Evolutionary conservation across 352 stramenopile genomes (phyloP), one percentile per base, ranked within the genome.

Genomic region (Elongisporangium undulatum): DNA sequence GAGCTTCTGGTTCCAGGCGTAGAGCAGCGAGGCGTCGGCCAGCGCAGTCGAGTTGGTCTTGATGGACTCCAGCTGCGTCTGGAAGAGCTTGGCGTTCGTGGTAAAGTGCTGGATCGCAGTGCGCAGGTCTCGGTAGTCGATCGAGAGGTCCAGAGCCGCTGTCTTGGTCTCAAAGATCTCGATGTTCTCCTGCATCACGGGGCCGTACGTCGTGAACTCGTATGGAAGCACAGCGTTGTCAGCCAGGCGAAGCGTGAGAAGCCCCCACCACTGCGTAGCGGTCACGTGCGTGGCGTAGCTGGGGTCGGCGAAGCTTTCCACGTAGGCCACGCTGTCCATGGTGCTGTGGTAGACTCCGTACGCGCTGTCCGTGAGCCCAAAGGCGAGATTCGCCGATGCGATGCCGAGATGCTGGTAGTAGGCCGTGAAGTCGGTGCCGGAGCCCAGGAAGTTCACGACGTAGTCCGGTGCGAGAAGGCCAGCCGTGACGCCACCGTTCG

Each of bases 271-370:
- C 15, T 66, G 58, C n/a, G 75, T 60, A 19, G 71, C 56, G 29
- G 71, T 61, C 17, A 62, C 62, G 50, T 82, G 74, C 20, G 69
- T 60, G 29, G 53, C 50, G 59, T 74, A 87, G 16, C 64, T 59
- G 16, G 78, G 78, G 51, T 88, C 78, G n/a, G 58, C 66, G 20
- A 67, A 61, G 9, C 49, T 80, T 20, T 83, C 73, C 21, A 84
- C 51, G 58, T 73, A 92, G 51, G 60, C 66, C 56, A 85, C 83
- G 52, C 66, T 85, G 66, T 94, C 85, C 67, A 89, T 92, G 26
- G 84, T 79, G 48, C 68, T 85, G 63, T 96, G 87, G 66, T 96
- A 94, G 15, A 74, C 67, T 23, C 85, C 85, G 70, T 94, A 93
- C 13, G 69, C 58, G 19, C 82, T 79, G 67, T 91, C 45, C 4